Conservation (phyloP, 306 rosid genomes). For the Trichosanthes truncata region DNA sequence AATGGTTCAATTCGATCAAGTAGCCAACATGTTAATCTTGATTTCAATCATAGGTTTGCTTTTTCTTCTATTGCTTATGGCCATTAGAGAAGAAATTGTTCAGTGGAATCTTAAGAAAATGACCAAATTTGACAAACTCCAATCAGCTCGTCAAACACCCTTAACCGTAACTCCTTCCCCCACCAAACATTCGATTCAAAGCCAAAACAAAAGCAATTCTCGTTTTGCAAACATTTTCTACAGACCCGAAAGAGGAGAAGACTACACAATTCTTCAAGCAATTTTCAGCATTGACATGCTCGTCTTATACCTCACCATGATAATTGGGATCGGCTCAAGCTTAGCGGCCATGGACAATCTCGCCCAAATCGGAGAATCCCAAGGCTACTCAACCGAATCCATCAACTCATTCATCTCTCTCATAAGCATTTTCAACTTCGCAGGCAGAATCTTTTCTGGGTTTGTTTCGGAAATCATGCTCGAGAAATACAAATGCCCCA, state of each 20-base stretch:
- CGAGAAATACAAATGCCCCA: conserved; percentile 9
- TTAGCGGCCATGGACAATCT: conserved; percentile 23
- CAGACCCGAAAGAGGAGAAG: conserved; percentile 32
- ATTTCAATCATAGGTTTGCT: conserved; percentile 11
- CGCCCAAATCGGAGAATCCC: conserved; percentile 29
- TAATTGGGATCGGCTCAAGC: conserved; percentile 18
- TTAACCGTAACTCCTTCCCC: too few species aligned
- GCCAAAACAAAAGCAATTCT: not conserved
- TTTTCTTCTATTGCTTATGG: conserved; percentile 8
- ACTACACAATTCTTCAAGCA: conserved; percentile 22
- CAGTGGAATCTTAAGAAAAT: conserved; percentile 14
- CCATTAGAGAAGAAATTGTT: conserved; percentile 16
- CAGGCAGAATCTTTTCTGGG: conserved; percentile 13
- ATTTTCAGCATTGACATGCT: not conserved
- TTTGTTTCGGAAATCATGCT: conserved; percentile 20
- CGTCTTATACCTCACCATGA: not conserved
- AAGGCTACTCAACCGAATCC: conserved; percentile 10
- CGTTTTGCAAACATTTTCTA: not conserved
- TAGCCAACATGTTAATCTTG: not conserved
- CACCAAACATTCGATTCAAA: not conserved
- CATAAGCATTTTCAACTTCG: conserved; percentile 26
- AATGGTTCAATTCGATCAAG: not conserved
- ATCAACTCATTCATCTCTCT: conserved; percentile 15
- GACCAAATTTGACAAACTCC: too few species aligned
- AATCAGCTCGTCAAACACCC: not conserved